A percentile compares a stretch with the other conserved stretches of the same genome.
These are phyloP conservation scores for Tubosaeta sp. DNA, from an alignment of 768 basidiomycete genomes.

Conservation along the genomic window DNA sequence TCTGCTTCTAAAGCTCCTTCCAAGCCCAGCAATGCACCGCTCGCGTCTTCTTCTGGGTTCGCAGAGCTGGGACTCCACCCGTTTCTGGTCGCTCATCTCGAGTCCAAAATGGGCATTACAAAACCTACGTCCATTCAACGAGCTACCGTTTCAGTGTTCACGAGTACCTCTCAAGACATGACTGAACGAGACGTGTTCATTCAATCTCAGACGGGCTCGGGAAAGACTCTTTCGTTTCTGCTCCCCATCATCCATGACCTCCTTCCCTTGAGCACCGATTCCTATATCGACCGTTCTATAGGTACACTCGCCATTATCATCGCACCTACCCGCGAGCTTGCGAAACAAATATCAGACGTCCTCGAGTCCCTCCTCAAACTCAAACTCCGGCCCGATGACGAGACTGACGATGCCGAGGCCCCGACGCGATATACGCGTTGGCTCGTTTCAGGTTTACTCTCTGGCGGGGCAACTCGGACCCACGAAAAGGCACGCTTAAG, in stretches of 20 bases:
- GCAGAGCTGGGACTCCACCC: conserved; percentile 79
- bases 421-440: conserved; percentile 68
- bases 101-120: conserved; percentile 72
- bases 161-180: conserved; percentile 38
- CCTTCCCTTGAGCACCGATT: conserved; percentile 81
- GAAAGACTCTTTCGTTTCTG: conserved; percentile 91
- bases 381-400: conserved; percentile 58
- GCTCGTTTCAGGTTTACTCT: conserved; percentile 90
- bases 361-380: conserved; percentile 76
- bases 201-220: conserved; percentile 95
- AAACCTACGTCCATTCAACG: conserved; percentile 92
- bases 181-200: conserved; percentile 77
- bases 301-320: conserved; percentile 94
- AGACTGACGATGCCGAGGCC: conserved; percentile 44
- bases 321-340: conserved; percentile 92
- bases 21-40: conserved; percentile 80
- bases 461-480: conserved; percentile 88
- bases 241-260: conserved; percentile 95
- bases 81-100: conserved; percentile 72
- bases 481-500: conserved; percentile 96
- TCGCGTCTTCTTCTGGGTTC: conserved; percentile 73
- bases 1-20: conserved; percentile 24
- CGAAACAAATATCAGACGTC: conserved; percentile 96
- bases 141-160: conserved; percentile 61
- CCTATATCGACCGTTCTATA: conserved; percentile 91